Base-by-base conservation (phyloP, 352 stramenopile species). In the Pythium rishiriense region DNA sequence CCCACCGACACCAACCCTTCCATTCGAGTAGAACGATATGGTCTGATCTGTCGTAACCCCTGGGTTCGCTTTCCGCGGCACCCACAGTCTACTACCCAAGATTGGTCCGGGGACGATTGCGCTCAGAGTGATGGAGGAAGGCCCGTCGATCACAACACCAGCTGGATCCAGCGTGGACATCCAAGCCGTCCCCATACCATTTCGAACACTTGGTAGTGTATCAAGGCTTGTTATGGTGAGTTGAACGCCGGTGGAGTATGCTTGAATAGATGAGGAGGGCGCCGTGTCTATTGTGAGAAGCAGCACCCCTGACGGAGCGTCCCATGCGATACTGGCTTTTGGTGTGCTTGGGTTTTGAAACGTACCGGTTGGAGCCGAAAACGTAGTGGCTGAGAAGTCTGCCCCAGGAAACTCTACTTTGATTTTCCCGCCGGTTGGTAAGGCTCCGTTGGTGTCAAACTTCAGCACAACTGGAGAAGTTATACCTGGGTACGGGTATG, bases 41-140 rank as follows among this genome's bases (percentile, higher is more conserved):
- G 52, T 75, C 42, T 90, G 81, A 28, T 77, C 58, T 15, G 78
- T 87, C 0, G 72, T 78, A 15, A 87, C 70, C 15, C 79, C 81
- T 56, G 79, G 69, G 50, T 79, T 74, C 17, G 79, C 39, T 19
- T 70, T 72, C 1, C 56, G 33, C 2, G 79, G 58, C 21, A 69
- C 66, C 81, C 81, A 90, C 22, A 81, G 58, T 0, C 81, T 78
- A 56, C 67, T 79, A 1, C 79, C 78, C 9, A 82, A 43, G 41
- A 90, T 66, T 22, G 70, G 62, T 0, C 81, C 81, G 35, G 78
- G 39, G 0, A 55, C 64, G 31, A 88, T 83, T 2, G 55, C 68
- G 35, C 87, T 79, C 42, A 90, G 53, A 9, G 62, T 21, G n/a
- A 88, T 37, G 8, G 31, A 9, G 42, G 64, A 82, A 10, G 79